phyloP scores from a whole-genome alignment of 2,329 filamentous ascomycete species.

The Colletotrichum sublineola region DNA sequence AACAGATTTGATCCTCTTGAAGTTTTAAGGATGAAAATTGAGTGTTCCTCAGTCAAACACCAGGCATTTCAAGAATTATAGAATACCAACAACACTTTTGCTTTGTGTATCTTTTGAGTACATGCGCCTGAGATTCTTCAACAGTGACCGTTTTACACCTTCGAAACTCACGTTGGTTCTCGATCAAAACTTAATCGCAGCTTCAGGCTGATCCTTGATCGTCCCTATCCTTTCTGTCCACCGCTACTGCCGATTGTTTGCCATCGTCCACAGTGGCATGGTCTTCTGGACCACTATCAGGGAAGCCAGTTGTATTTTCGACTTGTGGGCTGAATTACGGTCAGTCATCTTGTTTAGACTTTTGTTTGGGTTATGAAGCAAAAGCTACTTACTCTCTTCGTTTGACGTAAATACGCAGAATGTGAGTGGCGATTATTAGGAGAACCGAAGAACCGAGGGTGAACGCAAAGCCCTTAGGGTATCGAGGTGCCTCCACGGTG shows the following conservation, averaged over 20 bases:
- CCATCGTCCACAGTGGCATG: conserved; percentile 1
- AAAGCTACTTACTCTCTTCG: conserved; percentile 25
- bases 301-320: conserved; percentile 21
- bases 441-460: conserved; percentile 29
- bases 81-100: not conserved
- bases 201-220: not conserved
- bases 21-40: not conserved
- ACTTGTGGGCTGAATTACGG: conserved; percentile 16
- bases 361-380: not conserved
- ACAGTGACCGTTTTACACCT: too few relatives aligned
- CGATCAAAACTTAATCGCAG: too few relatives aligned
- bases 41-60: too few relatives aligned
- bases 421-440: conserved; percentile 26
- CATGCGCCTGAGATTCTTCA: not conserved
- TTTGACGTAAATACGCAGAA: conserved; percentile 29
- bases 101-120: not conserved
- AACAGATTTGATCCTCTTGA: not conserved
- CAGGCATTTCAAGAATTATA: not conserved
- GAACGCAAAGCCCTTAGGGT: conserved; percentile 60
- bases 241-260: not conserved
- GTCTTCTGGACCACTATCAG: conserved; percentile 19
- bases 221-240: conserved; percentile 2
- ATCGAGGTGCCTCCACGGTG: conserved; percentile 59
- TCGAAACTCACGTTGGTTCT: not conserved
- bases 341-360: not conserved